Evolutionary conservation across 2,329 filamentous ascomycete genomes (phyloP).

Genomic region (Diplodia intermedia): DNA sequence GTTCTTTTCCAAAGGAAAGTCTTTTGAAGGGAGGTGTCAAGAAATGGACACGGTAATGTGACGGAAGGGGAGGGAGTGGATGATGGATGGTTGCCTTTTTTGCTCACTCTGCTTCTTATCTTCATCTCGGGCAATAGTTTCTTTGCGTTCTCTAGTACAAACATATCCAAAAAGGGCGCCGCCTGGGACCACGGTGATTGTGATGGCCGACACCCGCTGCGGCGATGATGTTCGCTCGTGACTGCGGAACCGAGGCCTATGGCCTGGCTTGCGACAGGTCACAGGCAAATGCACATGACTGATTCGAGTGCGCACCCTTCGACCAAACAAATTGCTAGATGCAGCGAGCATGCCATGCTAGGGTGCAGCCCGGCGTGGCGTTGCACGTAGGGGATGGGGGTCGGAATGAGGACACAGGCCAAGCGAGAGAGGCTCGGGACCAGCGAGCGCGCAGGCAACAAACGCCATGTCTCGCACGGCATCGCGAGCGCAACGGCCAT

Average conservation of each 20-base stretch:
- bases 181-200: not conserved
- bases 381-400: not conserved
- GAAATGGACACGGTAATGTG: conserved; percentile 32
- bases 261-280: not conserved
- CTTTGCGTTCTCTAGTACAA: conserved; percentile 4
- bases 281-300: not conserved
- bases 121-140: conserved; percentile 14
- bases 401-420: not conserved
- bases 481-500: conserved; percentile 15
- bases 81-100: conserved; percentile 17
- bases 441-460: conserved; percentile 6
- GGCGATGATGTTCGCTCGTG: conserved; percentile 1
- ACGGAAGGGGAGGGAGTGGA: conserved; percentile 18
- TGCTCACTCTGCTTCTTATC: conserved; percentile 26
- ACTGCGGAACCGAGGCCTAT: not conserved
- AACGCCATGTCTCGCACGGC: conserved; percentile 13
- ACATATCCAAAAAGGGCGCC: not conserved
- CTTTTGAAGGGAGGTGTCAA: not conserved
- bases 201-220: not conserved
- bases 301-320: not conserved
- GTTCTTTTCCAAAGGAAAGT: not conserved
- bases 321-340: too few species aligned
- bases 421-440: conserved; percentile 1
- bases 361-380: too few species aligned
- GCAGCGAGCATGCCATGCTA: too few species aligned